phyloP scores from a whole-genome alignment of 1,284 basidiomycete species.

The Sanghuangporus baumii region DNA sequence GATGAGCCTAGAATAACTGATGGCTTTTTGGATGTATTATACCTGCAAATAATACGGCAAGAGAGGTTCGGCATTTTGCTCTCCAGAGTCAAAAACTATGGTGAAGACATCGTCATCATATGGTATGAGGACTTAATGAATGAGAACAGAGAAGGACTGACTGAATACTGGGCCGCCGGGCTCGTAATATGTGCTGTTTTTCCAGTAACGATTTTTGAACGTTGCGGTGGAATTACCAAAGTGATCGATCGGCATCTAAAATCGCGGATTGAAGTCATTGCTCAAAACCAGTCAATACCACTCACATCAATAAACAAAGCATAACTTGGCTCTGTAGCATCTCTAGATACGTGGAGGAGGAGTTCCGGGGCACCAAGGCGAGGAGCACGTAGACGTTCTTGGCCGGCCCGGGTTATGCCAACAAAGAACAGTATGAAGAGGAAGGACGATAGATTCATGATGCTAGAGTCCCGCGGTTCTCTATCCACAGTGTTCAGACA shows the following conservation, averaged over 20 bases:
- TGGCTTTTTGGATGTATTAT: not conserved
- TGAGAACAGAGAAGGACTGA: conserved; percentile 17
- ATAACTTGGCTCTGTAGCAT: conserved; percentile 16
- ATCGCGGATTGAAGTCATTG: not conserved
- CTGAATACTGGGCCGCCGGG: conserved; percentile 44
- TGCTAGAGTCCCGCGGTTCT: not conserved
- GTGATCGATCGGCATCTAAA: conserved; percentile 39
- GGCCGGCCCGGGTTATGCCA: not conserved
- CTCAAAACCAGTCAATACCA: not conserved
- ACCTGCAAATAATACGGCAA: conserved; percentile 43
- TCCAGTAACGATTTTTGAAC: conserved; percentile 48
- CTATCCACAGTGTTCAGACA: not conserved
- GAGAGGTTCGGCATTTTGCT: conserved; percentile 43
- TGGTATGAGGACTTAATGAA: not conserved
- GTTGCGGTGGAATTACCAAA: conserved; percentile 31
- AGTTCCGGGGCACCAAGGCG: conserved; percentile 10
- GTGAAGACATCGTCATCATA: not conserved
- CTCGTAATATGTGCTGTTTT: conserved; percentile 48
- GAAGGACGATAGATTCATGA: not conserved
- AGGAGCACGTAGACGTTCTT: not conserved
- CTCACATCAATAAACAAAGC: conserved; percentile 28
- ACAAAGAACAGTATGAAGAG: not conserved
- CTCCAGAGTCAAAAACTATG: conserved; percentile 45
- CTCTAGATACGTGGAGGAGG: conserved; percentile 8
- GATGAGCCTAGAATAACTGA: not conserved